A percentile compares a stretch with the other conserved stretches of the same genome.
Conservation (phyloP, 2,329 filamentous ascomycete genomes). For the Aspergillus quadrilineatus region DNA sequence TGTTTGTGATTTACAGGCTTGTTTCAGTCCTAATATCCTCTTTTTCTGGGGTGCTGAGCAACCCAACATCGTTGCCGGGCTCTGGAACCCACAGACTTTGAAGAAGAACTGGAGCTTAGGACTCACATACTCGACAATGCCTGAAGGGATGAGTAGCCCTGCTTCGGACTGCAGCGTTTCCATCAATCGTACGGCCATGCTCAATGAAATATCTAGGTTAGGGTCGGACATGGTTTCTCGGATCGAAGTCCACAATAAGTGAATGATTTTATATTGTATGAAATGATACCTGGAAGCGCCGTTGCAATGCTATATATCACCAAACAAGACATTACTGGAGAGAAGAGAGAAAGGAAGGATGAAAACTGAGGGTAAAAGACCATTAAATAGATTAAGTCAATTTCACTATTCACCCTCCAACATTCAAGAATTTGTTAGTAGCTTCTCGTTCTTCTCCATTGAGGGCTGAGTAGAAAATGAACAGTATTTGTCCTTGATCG, state of each 20-base stretch:
- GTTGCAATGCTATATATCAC: slow-evolving; percentile 31
- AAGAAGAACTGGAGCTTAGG: slow-evolving; percentile 39
- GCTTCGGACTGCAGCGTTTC: slow-evolving; percentile 24
- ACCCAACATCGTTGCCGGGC: slow-evolving; percentile 59
- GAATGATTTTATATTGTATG: slow-evolving; percentile 39
- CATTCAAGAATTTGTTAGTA: slow-evolving; percentile 32
- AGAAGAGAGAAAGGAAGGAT: slow-evolving; percentile 13
- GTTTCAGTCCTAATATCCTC: slow-evolving; percentile 69
- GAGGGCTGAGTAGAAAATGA: slow-evolving; percentile 74
- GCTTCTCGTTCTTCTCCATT: slow-evolving; percentile 46
- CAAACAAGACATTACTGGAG: slow-evolving; percentile 4
- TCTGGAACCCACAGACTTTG: slow-evolving; percentile 60
- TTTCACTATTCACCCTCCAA: slow-evolving; percentile 17
- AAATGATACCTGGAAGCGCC: slow-evolving; percentile 27
- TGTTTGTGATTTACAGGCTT: slow-evolving; percentile 63
- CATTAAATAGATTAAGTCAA: not conserved
- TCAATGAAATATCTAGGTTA: slow-evolving; percentile 49
- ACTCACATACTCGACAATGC: slow-evolving; percentile 38
- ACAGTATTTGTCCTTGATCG: slow-evolving; percentile 91
- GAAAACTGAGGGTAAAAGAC: slow-evolving; percentile 19
- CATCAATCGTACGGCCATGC: slow-evolving; percentile 42
- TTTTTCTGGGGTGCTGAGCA: slow-evolving; percentile 71
- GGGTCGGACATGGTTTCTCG: slow-evolving; percentile 64
- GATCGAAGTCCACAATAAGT: slow-evolving; percentile 55
- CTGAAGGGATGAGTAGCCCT: slow-evolving; percentile 17